Conservation (phyloP, 2,329 filamentous ascomycete genomes). For the Dissoconium aciculare region DNA sequence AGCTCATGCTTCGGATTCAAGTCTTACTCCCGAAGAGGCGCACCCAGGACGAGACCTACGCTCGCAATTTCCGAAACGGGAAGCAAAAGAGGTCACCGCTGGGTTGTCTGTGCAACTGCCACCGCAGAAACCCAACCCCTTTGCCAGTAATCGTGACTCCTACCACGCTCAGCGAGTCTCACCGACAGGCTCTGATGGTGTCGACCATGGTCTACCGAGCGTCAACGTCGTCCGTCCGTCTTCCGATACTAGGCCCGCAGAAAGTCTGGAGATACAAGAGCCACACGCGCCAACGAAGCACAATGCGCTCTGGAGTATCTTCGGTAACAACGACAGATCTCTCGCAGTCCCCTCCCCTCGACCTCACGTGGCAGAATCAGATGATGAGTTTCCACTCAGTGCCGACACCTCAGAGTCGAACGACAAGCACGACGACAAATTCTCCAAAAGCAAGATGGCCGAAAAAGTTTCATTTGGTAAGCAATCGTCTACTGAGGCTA, state of each 20-base stretch:
- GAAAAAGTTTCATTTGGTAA: constrained; percentile 22
- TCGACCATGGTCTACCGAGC: constrained; percentile 3
- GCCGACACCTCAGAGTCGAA: too few relatives aligned
- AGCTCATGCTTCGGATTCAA: too few relatives aligned
- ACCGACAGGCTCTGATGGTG: too few relatives aligned
- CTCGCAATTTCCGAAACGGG: too few relatives aligned
- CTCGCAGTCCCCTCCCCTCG: constrained; percentile 31
- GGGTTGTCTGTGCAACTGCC: background rate
- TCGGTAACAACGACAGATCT: constrained; percentile 22
- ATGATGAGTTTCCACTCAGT: constrained; percentile 20
- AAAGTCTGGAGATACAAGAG: constrained; percentile 19
- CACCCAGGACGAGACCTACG: too few relatives aligned
- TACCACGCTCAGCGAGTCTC: too few relatives aligned
- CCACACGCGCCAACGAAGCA: constrained; percentile 11
- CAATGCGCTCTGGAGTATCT: constrained; percentile 16
- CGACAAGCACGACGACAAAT: constrained; percentile 8
- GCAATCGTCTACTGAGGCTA: too few relatives aligned
- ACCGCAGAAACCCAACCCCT: background rate
- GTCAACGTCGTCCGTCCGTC: constrained; percentile 12
- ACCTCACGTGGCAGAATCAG: constrained; percentile 23
- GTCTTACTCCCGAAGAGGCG: too few relatives aligned
- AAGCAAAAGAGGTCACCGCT: too few relatives aligned
- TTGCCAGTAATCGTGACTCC: too few relatives aligned
- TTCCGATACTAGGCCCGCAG: constrained; percentile 13
- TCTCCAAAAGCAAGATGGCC: constrained; percentile 16